Conservation (phyloP, 2,329 filamentous ascomycete genomes). For the Sclerotinia spermophila region DNA sequence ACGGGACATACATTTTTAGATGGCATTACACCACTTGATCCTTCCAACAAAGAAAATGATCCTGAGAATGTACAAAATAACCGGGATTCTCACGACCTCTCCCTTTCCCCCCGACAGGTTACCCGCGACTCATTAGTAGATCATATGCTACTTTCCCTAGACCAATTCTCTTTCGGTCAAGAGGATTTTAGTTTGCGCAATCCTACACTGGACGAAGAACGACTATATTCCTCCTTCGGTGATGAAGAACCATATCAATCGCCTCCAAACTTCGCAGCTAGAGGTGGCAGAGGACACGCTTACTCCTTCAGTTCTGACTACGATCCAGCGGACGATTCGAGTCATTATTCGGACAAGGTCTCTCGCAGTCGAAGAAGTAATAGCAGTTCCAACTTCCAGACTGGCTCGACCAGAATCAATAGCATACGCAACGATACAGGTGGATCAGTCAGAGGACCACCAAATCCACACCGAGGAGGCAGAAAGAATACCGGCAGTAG, state of each 20-base stretch:
- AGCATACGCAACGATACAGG: slow-evolving; percentile 48
- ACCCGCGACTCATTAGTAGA: slow-evolving; percentile 89
- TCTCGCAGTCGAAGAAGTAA: slow-evolving; percentile 69
- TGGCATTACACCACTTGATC: slow-evolving; percentile 37
- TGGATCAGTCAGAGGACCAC: slow-evolving; percentile 33
- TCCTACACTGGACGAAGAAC: slow-evolving; percentile 32
- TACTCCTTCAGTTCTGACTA: slow-evolving; percentile 62
- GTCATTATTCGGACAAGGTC: slow-evolving; percentile 48
- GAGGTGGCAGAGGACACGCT: slow-evolving; percentile 38
- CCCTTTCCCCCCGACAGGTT: slow-evolving; percentile 69
- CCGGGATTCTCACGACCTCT: slow-evolving; percentile 66
- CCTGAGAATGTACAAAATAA: slow-evolving; percentile 21
- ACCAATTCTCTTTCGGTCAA: slow-evolving; percentile 66
- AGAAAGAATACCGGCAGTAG: slow-evolving; percentile 54
- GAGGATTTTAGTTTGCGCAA: slow-evolving; percentile 30
- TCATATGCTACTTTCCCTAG: slow-evolving; percentile 91
- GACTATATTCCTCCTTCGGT: slow-evolving; percentile 32
- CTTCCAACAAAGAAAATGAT: slow-evolving; percentile 30
- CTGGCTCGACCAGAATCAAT: slow-evolving; percentile 57
- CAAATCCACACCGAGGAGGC: slow-evolving; percentile 45
- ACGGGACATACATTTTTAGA: slow-evolving; percentile 37
- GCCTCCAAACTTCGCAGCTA: slow-evolving; percentile 30
- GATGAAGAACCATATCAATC: slow-evolving; percentile 34
- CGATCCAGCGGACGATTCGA: slow-evolving; percentile 52
- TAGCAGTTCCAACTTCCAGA: slow-evolving; percentile 70